Base-by-base conservation (phyloP, 2,329 filamentous ascomycete genomes). In the Corinectria fuckeliana region DNA sequence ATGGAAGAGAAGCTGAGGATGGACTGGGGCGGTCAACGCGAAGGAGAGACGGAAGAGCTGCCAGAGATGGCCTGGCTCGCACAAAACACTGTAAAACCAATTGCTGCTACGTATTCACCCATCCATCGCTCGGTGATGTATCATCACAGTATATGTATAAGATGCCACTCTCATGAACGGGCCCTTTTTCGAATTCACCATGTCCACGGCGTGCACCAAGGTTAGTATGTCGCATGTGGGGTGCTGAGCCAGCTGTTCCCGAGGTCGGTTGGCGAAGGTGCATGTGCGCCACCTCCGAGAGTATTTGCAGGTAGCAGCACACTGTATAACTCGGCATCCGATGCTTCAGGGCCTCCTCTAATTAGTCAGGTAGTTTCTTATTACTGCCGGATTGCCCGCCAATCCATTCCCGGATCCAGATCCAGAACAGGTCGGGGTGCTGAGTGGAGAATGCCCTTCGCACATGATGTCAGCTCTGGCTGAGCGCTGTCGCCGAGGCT, bases 401-500 rank as follows among this genome's bases (percentile, higher is more conserved):
- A 38, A 8, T 34, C 14, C 14, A 25, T 26, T 13, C 51, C 51
- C 26, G 50, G 53, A 50, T 56, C 53, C 45, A 44, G 45, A 56
- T 28, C 32, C 42, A n/a, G n/a, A n/a, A n/a, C n/a, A n/a, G n/a
- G 41, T 36, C 51, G 45, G 25, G n/a, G 44, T 13, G 11, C 49
- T 66, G 63, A 64, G 63, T 61, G 59, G 63, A 60, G 54, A 23
- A 28, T 26, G 41, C 50, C n/a, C 11, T 34, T 45, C 41, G 57
- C 61, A 67, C 63, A 69, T 66, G 57, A 69, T 67, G 61, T 69
- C 67, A 70, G 66, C 38, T 18, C n/a, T 36, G n/a, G 32, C 10
- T 11, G 10, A 11, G 14, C 56, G 30, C 52, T 41, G 39, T 41
- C 64, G 66, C 72, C 71, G 72, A 74, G 72, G 72, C 60, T 64